A percentile compares a stretch with the other conserved stretches of the same genome.
These are phyloP conservation scores for Scutellaria barbata DNA, from an alignment of 257 asterid genomes.

Conservation along the genomic window DNA sequence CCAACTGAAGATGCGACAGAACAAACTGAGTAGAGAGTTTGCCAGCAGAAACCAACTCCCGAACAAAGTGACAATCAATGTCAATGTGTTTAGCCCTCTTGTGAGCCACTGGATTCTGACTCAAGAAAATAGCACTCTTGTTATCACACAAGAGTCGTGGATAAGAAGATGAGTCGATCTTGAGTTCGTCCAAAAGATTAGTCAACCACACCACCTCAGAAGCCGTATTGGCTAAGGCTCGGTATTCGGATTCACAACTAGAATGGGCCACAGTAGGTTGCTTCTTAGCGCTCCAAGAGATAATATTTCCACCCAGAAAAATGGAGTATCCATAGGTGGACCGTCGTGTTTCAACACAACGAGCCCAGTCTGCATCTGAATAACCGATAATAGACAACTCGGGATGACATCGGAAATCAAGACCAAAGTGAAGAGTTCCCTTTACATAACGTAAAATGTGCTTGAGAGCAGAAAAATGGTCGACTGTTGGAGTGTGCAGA, in stretches of 20 bases:
- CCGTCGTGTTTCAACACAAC: neutral
- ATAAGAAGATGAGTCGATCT: neutral
- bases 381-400: neutral
- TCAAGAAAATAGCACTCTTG: neutral
- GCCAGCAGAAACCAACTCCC: too few relatives aligned
- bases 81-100: neutral
- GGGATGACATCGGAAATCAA: neutral
- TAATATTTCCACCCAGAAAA: neutral
- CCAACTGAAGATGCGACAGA: neutral
- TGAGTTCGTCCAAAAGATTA: neutral
- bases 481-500: neutral
- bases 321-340: neutral
- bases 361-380: neutral
- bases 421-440: neutral
- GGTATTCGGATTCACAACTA: neutral
- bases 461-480: neutral
- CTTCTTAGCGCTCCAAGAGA: neutral
- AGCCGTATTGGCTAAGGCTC: neutral
- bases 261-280: neutral
- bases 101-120: neutral
- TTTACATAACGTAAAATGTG: neutral
- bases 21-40: neutral
- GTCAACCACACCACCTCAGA: neutral
- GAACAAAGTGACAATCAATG: neutral
- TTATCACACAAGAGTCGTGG: neutral